A percentile compares a stretch with the other conserved stretches of the same genome.
Conservation (phyloP, 768 basidiomycete species). For the Trametes gibbosa region DNA sequence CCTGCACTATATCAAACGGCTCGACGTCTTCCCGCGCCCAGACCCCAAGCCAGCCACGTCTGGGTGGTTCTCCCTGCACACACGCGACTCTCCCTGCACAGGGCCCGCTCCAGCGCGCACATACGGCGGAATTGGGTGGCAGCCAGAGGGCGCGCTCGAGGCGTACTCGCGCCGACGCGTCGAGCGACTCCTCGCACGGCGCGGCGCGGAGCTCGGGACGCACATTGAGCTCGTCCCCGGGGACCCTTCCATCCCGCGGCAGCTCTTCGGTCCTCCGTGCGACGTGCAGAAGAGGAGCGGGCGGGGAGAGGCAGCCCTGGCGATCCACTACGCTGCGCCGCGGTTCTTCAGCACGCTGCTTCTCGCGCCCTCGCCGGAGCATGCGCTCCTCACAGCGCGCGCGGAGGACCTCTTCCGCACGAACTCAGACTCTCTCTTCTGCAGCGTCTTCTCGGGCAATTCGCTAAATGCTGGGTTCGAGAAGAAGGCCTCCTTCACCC, state of each 20-base stretch:
- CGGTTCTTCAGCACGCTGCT: conserved; percentile 49
- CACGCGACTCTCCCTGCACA: too few species aligned
- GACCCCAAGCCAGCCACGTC: conserved; percentile 43
- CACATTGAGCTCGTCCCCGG: conserved; percentile 40
- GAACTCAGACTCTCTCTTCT: conserved; percentile 38
- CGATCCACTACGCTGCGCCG: conserved; percentile 43
- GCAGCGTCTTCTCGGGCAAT: conserved; percentile 11
- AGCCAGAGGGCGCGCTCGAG: conserved; percentile 31
- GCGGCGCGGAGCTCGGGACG: conserved; percentile 36
- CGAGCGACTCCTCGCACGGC: conserved; percentile 34
- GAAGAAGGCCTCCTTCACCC: background rate
- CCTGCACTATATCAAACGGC: conserved; percentile 55
- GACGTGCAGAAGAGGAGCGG: background rate
- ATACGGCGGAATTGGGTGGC: conserved; percentile 36
- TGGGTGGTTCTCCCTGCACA: background rate
- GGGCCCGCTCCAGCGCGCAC: too few species aligned
- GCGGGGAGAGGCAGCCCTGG: conserved; percentile 24
- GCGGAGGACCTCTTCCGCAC: conserved; percentile 20
- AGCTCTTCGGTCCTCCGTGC: conserved; percentile 6
- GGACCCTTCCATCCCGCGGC: conserved; percentile 27
- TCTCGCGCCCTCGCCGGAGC: conserved; percentile 40
- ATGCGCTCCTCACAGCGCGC: conserved; percentile 40
- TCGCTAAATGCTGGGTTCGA: background rate
- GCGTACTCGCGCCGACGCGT: conserved; percentile 27
- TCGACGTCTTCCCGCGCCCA: conserved; percentile 58